Evolutionary conservation across 2,329 filamentous ascomycete species (phyloP).

Genomic region (Ascochyta clinopodiicola): DNA sequence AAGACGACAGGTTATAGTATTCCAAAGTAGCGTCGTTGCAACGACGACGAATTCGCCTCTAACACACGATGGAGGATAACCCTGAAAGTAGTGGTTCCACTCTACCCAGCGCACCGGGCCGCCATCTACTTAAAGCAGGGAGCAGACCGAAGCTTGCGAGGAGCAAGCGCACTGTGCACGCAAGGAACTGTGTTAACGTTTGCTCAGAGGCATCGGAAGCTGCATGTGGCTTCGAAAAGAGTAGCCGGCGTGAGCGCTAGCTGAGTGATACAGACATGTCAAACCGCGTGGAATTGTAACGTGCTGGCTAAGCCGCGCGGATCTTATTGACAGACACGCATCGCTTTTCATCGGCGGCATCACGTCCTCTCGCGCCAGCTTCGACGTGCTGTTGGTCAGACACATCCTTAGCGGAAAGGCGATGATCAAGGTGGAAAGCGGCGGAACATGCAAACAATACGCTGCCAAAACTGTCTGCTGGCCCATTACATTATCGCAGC

Average conservation of each 20-base stretch:
- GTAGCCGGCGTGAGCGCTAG: constrained; percentile 43
- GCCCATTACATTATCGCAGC: constrained; percentile 25
- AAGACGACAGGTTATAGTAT: constrained; percentile 40
- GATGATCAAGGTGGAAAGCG: constrained; percentile 34
- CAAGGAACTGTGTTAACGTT: constrained; percentile 36
- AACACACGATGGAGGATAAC: constrained; percentile 38
- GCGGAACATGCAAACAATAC: constrained; percentile 32
- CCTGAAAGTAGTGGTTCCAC: constrained; percentile 39
- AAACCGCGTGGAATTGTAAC: constrained; percentile 39
- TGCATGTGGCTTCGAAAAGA: constrained; percentile 40
- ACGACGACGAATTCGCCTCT: constrained; percentile 36
- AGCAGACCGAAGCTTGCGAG: constrained; percentile 36
- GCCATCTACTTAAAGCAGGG: constrained; percentile 40
- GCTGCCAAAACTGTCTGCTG: constrained; percentile 33
- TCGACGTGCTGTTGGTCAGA: constrained; percentile 35
- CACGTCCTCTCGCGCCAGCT: constrained; percentile 24
- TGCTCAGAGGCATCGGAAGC: constrained; percentile 28
- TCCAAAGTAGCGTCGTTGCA: constrained; percentile 44
- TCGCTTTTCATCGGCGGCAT: constrained; percentile 31
- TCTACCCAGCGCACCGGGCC: constrained; percentile 37
- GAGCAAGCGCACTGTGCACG: constrained; percentile 37
- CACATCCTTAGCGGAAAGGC: constrained; percentile 26
- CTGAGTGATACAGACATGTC: constrained; percentile 28
- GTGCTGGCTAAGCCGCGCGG: constrained; percentile 23
- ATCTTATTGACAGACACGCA: constrained; percentile 23